Percentiles rank a stretch among this genome's conserved stretches.
Conservation (phyloP, 2,329 filamentous ascomycete species). For the Nigrograna mackinnonii region DNA sequence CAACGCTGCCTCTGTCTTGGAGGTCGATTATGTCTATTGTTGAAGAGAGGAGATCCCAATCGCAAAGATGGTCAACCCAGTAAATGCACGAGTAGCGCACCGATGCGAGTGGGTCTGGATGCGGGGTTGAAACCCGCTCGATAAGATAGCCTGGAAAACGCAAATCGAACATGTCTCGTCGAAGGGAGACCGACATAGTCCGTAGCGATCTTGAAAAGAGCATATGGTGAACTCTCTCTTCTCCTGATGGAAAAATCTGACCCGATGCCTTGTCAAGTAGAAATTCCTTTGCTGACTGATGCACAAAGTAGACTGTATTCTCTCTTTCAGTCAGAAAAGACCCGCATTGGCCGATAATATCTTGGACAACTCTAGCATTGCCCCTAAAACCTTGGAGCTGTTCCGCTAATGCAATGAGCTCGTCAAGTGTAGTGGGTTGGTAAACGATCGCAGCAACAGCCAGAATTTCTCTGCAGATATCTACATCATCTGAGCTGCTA, state of each 20-base stretch:
- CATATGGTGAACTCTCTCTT: conserved; percentile 6
- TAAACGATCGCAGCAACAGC: conserved; percentile 28
- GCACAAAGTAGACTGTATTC: conserved; percentile 1
- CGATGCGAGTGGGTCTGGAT: conserved; percentile 11
- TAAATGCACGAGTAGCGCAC: conserved; percentile 34
- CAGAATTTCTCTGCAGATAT: conserved; percentile 35
- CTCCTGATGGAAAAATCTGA: conserved; percentile 4
- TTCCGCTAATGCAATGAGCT: conserved; percentile 30
- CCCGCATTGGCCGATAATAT: conserved; percentile 1
- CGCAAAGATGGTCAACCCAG: conserved; percentile 39
- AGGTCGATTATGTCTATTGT: not conserved
- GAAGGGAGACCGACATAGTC: conserved; percentile 9
- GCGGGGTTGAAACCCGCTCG: conserved; percentile 13
- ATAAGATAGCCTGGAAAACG: not conserved
- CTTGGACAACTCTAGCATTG: not conserved
- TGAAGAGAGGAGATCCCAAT: conserved; percentile 1
- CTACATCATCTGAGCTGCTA: conserved; percentile 27
- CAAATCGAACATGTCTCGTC: conserved; percentile 25
- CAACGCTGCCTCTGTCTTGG: not conserved
- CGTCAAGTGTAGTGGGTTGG: conserved; percentile 40
- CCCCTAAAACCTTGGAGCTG: not conserved
- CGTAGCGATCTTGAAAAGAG: conserved; percentile 29
- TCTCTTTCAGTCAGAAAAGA: conserved; percentile 2
- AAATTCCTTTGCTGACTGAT: conserved; percentile 3
- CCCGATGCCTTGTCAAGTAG: not conserved